These are phyloP conservation scores for Candolleomyces aberdarensis DNA, from an alignment of 768 basidiomycete genomes.

Conservation along the genomic window DNA sequence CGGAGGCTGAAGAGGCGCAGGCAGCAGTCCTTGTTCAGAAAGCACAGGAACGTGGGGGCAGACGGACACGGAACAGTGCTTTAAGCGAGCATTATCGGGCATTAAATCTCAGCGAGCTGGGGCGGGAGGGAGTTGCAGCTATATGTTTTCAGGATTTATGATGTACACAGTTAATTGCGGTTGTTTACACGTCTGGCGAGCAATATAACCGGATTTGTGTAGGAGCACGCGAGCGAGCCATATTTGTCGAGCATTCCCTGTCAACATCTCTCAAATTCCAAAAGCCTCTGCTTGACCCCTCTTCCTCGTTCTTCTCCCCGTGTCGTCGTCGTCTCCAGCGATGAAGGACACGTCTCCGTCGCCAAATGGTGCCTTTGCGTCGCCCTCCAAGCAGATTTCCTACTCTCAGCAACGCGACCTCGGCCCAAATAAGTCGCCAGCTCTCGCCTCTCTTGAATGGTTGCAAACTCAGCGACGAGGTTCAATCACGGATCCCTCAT, in stretches of 20 bases:
- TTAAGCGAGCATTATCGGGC: slow-evolving; percentile 41
- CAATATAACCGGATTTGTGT: slow-evolving; percentile 40
- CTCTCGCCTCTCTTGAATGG: slow-evolving; percentile 74
- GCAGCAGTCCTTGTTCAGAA: slow-evolving; percentile 26
- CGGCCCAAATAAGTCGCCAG: slow-evolving; percentile 50
- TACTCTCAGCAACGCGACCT: slow-evolving; percentile 1
- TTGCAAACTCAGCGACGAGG: slow-evolving; percentile 80
- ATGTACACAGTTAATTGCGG: slow-evolving; percentile 4
- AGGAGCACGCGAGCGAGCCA: slow-evolving; percentile 26
- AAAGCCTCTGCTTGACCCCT: slow-evolving; percentile 15
- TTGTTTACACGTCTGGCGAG: slow-evolving; percentile 24
- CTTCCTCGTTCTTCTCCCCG: slow-evolving; percentile 10
- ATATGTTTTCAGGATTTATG: slow-evolving; percentile 19
- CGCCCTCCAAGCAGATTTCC: neutral
- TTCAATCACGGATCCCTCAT: slow-evolving; percentile 79
- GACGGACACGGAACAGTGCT: slow-evolving; percentile 59
- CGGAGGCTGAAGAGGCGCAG: slow-evolving; percentile 58
- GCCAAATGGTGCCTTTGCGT: neutral
- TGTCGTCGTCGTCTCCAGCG: slow-evolving; percentile 2
- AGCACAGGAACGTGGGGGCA: slow-evolving; percentile 26
- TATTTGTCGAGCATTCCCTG: slow-evolving; percentile 20
- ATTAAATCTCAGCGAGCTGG: slow-evolving; percentile 36
- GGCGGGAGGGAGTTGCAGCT: slow-evolving; percentile 28
- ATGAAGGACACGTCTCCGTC: slow-evolving; percentile 3
- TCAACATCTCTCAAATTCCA: slow-evolving; percentile 11